A percentile compares a stretch with the other conserved stretches of the same genome.
phyloP scores from a whole-genome alignment of 176 grass and related monocot species.

The Oropetium thomaeum region DNA sequence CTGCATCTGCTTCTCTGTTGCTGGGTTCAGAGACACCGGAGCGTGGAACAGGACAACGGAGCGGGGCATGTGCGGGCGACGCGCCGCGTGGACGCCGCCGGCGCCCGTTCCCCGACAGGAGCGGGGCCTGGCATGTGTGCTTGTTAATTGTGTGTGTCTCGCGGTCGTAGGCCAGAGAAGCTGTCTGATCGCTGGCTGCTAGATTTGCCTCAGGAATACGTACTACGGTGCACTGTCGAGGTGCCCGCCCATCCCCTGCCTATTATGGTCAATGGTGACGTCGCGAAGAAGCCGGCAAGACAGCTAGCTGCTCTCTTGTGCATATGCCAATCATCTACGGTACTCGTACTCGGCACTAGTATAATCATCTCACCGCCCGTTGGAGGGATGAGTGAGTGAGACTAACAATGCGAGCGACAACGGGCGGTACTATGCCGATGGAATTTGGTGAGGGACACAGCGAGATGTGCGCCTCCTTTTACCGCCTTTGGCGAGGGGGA shows the following conservation, averaged over 20 bases:
- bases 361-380: too few species aligned
- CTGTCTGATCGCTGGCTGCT: conserved; percentile 34
- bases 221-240: not conserved
- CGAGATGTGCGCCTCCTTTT: not conserved
- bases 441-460: not conserved
- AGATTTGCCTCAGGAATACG: conserved; percentile 15
- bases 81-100: conserved; percentile 18
- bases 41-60: not conserved
- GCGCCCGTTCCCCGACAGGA: conserved; percentile 5
- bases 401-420: not conserved
- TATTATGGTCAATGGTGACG: conserved; percentile 21
- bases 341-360: too few species aligned
- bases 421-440: not conserved
- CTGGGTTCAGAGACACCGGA: not conserved
- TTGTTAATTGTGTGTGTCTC: conserved; percentile 16
- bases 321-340: not conserved
- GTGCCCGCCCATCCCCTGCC: not conserved
- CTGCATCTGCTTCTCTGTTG: not conserved
- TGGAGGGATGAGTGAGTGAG: not conserved
- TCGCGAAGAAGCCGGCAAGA: not conserved
- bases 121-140: conserved; percentile 36
- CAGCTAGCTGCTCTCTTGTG: not conserved
- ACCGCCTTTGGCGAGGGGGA: conserved; percentile 1
- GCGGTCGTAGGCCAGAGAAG: conserved; percentile 3
- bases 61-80: conserved; percentile 17